These are phyloP conservation scores for Eutypella sp. DNA, from an alignment of 2,329 filamentous ascomycete genomes.

Conservation along the genomic window DNA sequence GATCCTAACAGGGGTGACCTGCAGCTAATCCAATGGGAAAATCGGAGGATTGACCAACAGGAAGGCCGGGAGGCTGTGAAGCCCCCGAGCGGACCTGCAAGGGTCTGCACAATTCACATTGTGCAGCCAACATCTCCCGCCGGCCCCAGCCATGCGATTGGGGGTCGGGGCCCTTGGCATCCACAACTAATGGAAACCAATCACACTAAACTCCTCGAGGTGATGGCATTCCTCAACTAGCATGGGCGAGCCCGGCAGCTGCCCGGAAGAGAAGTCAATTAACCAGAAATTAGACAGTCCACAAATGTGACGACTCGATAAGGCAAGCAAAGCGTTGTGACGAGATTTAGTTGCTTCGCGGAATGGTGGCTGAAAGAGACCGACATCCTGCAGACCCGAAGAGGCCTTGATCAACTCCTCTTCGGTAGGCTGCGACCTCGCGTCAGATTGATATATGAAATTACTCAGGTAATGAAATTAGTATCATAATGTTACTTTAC, in stretches of 20 bases:
- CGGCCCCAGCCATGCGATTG: too few relatives aligned
- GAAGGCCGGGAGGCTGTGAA: neutral
- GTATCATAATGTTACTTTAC: too few relatives aligned
- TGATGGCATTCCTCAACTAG: neutral
- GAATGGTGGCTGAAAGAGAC: too few relatives aligned
- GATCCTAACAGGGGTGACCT: neutral
- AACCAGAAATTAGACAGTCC: too few relatives aligned
- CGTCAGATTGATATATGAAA: too few relatives aligned
- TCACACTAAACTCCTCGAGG: neutral
- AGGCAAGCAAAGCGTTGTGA: too few relatives aligned
- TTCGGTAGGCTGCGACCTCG: too few relatives aligned
- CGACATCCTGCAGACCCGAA: too few relatives aligned
- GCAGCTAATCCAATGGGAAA: neutral
- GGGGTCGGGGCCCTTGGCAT: neutral
- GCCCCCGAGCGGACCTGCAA: neutral
- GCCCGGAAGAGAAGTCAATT: neutral
- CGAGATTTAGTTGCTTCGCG: too few relatives aligned
- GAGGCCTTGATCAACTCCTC: too few relatives aligned
- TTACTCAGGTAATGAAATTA: too few relatives aligned
- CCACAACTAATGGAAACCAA: neutral
- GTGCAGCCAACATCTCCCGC: neutral
- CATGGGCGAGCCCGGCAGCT: neutral
- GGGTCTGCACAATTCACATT: neutral
- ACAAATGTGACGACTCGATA: too few relatives aligned
- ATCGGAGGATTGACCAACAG: neutral